Evolutionary conservation across 208 protist genomes (phyloP).

Genomic region (Crithidia expoeki): DNA sequence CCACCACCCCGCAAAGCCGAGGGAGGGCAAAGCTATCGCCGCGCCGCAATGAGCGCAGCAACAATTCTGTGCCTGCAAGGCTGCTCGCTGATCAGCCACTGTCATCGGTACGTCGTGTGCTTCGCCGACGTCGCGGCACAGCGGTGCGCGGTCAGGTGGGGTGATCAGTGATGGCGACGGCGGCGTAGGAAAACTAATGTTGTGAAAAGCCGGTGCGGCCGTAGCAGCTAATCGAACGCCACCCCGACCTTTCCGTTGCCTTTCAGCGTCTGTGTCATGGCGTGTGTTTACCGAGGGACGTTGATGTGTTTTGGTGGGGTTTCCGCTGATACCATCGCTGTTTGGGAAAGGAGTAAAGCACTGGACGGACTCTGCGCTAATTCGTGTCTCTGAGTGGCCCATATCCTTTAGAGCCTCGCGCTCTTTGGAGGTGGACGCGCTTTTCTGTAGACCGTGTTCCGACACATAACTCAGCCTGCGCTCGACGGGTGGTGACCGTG

Average conservation of each 20-base stretch:
- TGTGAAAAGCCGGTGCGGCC: too few species aligned
- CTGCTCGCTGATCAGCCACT: not conserved
- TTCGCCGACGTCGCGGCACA: slow-evolving; percentile 14
- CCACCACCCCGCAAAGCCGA: not conserved
- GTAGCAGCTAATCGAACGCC: too few species aligned
- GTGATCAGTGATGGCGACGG: slow-evolving; percentile 13
- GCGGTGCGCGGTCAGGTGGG: slow-evolving; percentile 14
- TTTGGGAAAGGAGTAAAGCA: too few species aligned
- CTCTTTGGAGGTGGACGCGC: not conserved
- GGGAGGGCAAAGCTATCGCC: not conserved
- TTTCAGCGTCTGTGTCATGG: too few species aligned
- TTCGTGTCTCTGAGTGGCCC: not conserved
- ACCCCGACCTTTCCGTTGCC: too few species aligned
- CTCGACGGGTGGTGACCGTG: not conserved
- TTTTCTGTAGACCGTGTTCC: not conserved
- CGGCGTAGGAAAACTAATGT: too few species aligned
- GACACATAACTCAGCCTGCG: slow-evolving; percentile 11
- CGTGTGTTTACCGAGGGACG: too few species aligned
- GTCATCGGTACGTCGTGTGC: slow-evolving; percentile 7
- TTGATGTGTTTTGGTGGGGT: too few species aligned
- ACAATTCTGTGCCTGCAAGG: slow-evolving; percentile 7
- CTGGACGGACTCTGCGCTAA: too few species aligned
- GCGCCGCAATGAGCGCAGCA: slow-evolving; percentile 24
- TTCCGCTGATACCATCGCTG: too few species aligned
- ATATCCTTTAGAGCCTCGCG: not conserved